Conservation (phyloP, 345 rosid species). For the Eucalyptus erythrocorys region DNA sequence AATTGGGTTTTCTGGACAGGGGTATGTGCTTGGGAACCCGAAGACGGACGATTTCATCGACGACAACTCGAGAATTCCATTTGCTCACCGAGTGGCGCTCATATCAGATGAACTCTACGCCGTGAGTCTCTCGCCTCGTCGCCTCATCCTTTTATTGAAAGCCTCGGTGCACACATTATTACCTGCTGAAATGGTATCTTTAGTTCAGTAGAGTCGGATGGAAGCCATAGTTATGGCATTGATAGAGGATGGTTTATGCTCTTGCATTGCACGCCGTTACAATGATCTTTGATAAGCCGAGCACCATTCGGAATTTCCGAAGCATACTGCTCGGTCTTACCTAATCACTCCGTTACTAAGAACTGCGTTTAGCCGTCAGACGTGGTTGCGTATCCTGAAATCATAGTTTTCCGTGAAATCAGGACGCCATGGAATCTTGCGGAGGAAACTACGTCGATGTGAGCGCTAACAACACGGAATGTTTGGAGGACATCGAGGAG, state of each 20-base stretch:
- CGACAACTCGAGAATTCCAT: constrained; percentile 6
- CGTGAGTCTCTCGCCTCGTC: neutral
- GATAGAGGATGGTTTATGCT: neutral
- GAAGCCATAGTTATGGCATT: neutral
- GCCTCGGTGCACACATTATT: neutral
- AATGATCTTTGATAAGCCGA: neutral
- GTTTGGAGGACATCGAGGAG: neutral
- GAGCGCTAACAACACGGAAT: constrained; percentile 6
- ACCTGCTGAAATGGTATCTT: neutral
- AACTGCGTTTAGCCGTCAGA: neutral
- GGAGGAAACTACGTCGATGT: constrained; percentile 8
- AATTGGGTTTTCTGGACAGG: neutral
- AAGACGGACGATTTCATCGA: constrained; percentile 17
- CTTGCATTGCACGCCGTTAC: neutral
- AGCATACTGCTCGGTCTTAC: neutral
- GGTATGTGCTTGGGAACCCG: constrained; percentile 24
- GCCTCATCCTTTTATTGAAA: neutral
- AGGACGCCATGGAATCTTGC: constrained; percentile 5
- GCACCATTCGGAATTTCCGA: neutral
- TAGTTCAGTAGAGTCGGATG: neutral
- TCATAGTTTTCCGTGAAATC: neutral
- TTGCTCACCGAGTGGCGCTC: constrained; percentile 5
- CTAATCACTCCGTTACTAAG: neutral
- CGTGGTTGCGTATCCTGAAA: neutral
- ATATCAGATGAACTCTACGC: constrained; percentile 10